These are phyloP conservation scores for Eucalyptus curtisii DNA, from an alignment of 345 rosid species.

Conservation along the genomic window DNA sequence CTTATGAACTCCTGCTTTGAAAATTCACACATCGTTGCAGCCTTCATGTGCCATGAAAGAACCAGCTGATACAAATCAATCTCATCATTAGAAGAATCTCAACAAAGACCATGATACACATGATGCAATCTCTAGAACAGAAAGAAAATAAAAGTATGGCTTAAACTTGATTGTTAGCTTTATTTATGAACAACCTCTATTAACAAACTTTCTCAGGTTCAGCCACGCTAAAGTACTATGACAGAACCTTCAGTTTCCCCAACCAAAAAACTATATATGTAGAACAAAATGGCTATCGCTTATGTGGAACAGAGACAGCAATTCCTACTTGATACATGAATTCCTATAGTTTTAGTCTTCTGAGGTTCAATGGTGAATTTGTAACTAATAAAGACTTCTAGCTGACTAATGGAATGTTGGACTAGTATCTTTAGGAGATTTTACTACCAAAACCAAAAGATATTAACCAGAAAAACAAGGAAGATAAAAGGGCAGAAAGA, in stretches of 20 bases:
- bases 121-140: background rate
- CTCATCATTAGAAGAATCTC: background rate
- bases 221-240: background rate
- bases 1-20: conserved; percentile 79
- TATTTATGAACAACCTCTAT: background rate
- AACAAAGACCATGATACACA: background rate
- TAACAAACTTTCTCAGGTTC: background rate
- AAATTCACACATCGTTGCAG: conserved; percentile 95
- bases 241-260: background rate
- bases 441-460: background rate
- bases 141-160: background rate
- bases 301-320: background rate
- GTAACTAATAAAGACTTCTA: background rate
- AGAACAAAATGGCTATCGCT: background rate
- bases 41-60: conserved; percentile 99
- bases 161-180: background rate
- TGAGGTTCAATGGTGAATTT: background rate
- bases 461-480: background rate
- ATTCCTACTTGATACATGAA: background rate
- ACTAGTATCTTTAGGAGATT: background rate
- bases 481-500: background rate
- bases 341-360: background rate
- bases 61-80: conserved; percentile 51
- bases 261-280: background rate
- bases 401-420: background rate